phyloP scores from a whole-genome alignment of 106 monocot genomes.

The Apostasia ramifera region DNA sequence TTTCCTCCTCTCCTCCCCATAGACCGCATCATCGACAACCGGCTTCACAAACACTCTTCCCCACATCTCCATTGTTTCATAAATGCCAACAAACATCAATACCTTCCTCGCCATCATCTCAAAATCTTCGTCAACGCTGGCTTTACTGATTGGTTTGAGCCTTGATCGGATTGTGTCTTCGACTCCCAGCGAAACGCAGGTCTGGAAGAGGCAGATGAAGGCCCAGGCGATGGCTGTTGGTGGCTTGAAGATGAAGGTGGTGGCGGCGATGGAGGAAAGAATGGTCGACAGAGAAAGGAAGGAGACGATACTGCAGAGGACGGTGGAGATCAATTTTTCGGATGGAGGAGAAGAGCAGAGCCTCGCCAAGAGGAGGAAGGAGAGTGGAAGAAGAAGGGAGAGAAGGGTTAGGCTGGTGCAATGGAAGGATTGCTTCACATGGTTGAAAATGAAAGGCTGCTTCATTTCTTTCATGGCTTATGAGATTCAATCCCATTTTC shows the following conservation, averaged over 20 bases:
- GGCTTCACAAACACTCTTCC: constrained; percentile 14
- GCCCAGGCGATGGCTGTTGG: background rate
- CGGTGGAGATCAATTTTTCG: background rate
- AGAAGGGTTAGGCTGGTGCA: constrained; percentile 10
- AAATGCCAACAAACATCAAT: constrained; percentile 7
- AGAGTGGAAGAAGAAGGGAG: constrained; percentile 14
- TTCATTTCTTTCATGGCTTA: no score
- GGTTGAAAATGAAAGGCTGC: no score
- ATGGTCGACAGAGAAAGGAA: constrained; percentile 3
- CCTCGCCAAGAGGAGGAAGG: constrained; percentile 12
- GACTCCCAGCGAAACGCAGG: constrained; percentile 6
- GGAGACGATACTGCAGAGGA: background rate
- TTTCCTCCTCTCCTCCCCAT: background rate
- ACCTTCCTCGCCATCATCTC: background rate
- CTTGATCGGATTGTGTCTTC: constrained; percentile 5
- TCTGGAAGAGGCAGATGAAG: constrained; percentile 8
- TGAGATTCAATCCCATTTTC: no score
- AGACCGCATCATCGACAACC: constrained; percentile 20
- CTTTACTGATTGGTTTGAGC: background rate
- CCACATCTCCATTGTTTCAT: constrained; percentile 18
- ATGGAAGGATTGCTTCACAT: constrained; percentile 11
- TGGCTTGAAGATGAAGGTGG: constrained; percentile 1
- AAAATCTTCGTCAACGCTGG: background rate
- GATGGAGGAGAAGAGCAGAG: constrained; percentile 3
- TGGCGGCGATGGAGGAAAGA: constrained; percentile 12